Base-by-base conservation (phyloP, 805 yeast species). In the Candida vartiovaarae region DNA sequence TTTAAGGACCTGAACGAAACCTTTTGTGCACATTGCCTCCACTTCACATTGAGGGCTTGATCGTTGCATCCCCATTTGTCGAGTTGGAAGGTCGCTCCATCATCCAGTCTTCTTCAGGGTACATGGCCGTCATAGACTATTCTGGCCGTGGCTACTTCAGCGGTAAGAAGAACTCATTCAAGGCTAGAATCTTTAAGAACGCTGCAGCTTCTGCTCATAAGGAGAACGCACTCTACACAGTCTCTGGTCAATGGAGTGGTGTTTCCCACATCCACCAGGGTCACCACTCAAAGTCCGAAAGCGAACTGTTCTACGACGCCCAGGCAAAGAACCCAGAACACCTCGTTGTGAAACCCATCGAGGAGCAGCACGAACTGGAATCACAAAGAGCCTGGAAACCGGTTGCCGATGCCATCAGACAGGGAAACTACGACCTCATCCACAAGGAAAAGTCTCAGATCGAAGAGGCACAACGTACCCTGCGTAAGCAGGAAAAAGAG, bases 141-240 rank as follows among this genome's bases (percentile, higher is more conserved):
- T 73, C 85, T 33, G 99, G 99, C 31, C 80, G 93, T 65, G 99
- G 99, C 30, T 93, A 89, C 68, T 88, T 93, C 60, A 76, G 88
- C 23, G 99, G 99, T 56, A 91, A 90, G 72, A 91, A 90, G 71
- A 90, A 93, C 68, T 67, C 89, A 15, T 88, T 84, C 69, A 93
- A 90, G 67, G 95, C 95, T 26, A 76, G 91, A 59, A 72, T 93
- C 47, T 84, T 61, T 61, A 75, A 74, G 54, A 76, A 75, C 58
- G 56, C 63, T 41, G 64, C 66, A 27, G 68, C 74, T n/a, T 69
- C 74, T n/a, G 59, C 68, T 43, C 76, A 75, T 51, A 68, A 69
- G 45, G 77, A 74, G 31, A 77, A 79, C 47, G 86, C 95, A 1
- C 65, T 88, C 44, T 85, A 76, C 66, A 84, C 95, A 11, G 81